Evolutionary conservation across 352 stramenopile species (phyloP).

Genomic region (Pythium plurisporium): DNA sequence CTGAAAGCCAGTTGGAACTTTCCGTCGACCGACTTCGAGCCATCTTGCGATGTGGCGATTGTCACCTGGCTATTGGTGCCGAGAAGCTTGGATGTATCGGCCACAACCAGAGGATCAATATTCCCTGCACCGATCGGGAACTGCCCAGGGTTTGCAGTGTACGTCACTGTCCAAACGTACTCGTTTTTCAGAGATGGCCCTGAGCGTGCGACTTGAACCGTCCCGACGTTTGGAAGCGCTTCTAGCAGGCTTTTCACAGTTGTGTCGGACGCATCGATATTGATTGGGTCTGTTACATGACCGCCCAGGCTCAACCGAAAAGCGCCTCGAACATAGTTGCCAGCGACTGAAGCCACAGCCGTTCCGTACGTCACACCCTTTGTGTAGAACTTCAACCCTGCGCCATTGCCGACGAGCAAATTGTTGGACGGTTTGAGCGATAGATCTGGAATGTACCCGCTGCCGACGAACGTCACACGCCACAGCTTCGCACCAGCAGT

Average conservation of each 20-base stretch:
- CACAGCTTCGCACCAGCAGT: constrained; percentile 67
- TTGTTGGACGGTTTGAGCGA: constrained; percentile 70
- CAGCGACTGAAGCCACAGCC: constrained; percentile 53
- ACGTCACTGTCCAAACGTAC: constrained; percentile 94
- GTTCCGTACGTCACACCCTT: constrained; percentile 38
- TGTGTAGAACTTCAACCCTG: constrained; percentile 74
- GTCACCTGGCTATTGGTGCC: constrained; percentile 40
- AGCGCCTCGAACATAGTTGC: constrained; percentile 85
- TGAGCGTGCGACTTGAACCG: constrained; percentile 79
- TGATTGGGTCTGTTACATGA: constrained; percentile 84
- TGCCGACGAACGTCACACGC: constrained; percentile 88
- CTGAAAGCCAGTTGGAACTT: constrained; percentile 54
- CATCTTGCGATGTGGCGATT: constrained; percentile 33
- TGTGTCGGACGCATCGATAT: constrained; percentile 91
- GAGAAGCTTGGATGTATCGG: constrained; percentile 37
- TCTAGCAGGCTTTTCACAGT: constrained; percentile 90
- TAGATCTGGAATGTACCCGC: constrained; percentile 88
- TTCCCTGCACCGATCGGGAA: constrained; percentile 84
- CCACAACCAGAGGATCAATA: constrained; percentile 35
- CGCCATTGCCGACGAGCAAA: constrained; percentile 84
- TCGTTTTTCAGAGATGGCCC: constrained; percentile 83
- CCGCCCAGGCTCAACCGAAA: constrained; percentile 89
- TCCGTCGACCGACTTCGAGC: constrained; percentile 56
- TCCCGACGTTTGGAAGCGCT: constrained; percentile 91
- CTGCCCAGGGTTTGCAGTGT: constrained; percentile 89